phyloP scores from a whole-genome alignment of 139 green algal genomes.

The Picochlorum sp. region DNA sequence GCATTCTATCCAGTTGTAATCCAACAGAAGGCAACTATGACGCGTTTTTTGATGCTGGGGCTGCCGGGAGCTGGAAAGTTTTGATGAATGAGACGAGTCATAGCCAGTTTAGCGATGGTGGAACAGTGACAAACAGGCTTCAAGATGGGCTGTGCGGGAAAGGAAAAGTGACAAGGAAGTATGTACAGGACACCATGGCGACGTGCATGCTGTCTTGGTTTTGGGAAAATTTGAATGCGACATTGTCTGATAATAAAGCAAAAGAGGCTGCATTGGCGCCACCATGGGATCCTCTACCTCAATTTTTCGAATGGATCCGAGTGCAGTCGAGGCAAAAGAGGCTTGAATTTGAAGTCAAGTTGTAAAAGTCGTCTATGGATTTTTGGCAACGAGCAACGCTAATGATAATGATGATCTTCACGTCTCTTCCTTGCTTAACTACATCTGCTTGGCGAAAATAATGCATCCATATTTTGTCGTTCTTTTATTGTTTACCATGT shows the following conservation, averaged over 20 bases:
- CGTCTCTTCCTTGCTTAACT: too few relatives aligned
- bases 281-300: too few relatives aligned
- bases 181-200: background rate
- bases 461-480: too few relatives aligned
- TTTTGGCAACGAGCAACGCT: too few relatives aligned
- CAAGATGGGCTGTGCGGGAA: constrained; percentile 28
- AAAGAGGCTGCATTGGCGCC: too few relatives aligned
- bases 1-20: constrained; percentile 29
- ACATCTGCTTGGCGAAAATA: too few relatives aligned
- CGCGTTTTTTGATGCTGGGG: constrained; percentile 5
- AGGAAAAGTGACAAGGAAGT: background rate
- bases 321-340: too few relatives aligned
- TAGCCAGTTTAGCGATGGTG: constrained; percentile 26
- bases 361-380: too few relatives aligned
- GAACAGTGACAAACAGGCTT: constrained; percentile 18
- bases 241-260: background rate
- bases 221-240: constrained; percentile 2
- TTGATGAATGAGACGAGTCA: constrained; percentile 22
- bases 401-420: too few relatives aligned
- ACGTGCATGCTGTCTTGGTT: constrained; percentile 20
- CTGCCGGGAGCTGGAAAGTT: constrained; percentile 15
- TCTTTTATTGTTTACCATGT: too few relatives aligned
- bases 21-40: constrained; percentile 32
- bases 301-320: too few relatives aligned
- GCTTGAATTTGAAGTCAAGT: too few relatives aligned